Evolutionary conservation across 2,329 filamentous ascomycete genomes (phyloP), one percentile per base, ranked within the genome.

Genomic region (Coniochaeta prunicola): DNA sequence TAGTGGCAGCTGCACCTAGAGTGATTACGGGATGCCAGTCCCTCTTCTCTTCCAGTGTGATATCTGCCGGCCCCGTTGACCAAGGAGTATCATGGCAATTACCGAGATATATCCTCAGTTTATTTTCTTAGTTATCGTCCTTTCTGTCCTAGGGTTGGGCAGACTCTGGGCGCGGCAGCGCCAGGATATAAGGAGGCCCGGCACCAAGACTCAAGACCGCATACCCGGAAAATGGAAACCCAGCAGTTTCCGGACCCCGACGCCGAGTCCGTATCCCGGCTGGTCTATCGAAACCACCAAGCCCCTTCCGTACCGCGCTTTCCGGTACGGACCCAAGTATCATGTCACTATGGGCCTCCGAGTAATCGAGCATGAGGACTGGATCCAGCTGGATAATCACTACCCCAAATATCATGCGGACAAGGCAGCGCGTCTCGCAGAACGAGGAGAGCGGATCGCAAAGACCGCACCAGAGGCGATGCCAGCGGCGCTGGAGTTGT

Each of bases 371-470:
- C 86, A 84, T 72, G 81, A 88, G 57, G 86, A 91, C 59, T 92
- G 90, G 90, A 91, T 93, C 67, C 89, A 96, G 72, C 81, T 96
- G 28, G 91, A 96, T 73, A 92, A 89, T 67, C 81, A 92, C 53
- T 96, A 84, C 69, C 80, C 85, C 1, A 83, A 82, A 57, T 96
- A 80, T 69, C 90, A 96, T 72, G 80, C 79, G 33, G 82, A 88
- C 63, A 96, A 96, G 72, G 79, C 81, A 1, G 74, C 76, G 15
- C 83, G 91, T 0, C 89, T 96, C 54, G 66, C 69, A 15, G 84
- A 90, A 62, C 81, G 90, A 0, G 88, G 85, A 0, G 62, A 72
- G 0, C 89, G 88, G 70, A 91, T 88, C 74, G 87, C 84, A 67
- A 73, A 73, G 15, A 93, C 90, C 0, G 81, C 85, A 1, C 86